Conservation (phyloP, 441 rosid species). For the Capsella rubella region DNA sequence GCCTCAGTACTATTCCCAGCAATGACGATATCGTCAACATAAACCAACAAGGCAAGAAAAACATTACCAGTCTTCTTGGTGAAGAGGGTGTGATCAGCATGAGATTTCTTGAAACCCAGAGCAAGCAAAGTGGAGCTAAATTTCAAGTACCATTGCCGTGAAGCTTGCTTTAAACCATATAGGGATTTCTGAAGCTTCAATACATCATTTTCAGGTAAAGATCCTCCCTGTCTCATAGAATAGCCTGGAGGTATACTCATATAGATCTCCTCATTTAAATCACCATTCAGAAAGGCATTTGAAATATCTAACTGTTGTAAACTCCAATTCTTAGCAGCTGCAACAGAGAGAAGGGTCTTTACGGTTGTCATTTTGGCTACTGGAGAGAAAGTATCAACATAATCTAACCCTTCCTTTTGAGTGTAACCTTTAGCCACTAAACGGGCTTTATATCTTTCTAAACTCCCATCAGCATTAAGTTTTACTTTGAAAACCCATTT, state of each 20-base stretch:
- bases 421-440: neutral
- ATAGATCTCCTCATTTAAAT: neutral
- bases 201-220: too few relatives aligned
- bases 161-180: too few relatives aligned
- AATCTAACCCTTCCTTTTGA: neutral
- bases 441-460: neutral
- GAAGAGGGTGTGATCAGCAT: too few relatives aligned
- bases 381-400: neutral
- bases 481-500: neutral
- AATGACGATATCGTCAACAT: too few relatives aligned
- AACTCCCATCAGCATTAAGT: neutral
- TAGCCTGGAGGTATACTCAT: neutral
- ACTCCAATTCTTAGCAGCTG: neutral
- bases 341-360: fast-evolving
- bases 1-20: too few relatives aligned
- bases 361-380: neutral
- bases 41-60: too few relatives aligned
- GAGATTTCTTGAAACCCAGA: too few relatives aligned
- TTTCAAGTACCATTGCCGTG: too few relatives aligned
- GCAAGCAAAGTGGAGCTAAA: too few relatives aligned
- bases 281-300: fast-evolving
- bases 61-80: too few relatives aligned
- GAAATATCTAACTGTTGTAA: neutral
- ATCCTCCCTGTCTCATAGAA: too few relatives aligned
- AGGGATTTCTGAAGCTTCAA: too few relatives aligned